Percentiles rank a stretch among this genome's conserved stretches.
These are phyloP conservation scores for Thielaviopsis populi DNA, from an alignment of 2,329 filamentous ascomycete genomes.

Conservation along the genomic window DNA sequence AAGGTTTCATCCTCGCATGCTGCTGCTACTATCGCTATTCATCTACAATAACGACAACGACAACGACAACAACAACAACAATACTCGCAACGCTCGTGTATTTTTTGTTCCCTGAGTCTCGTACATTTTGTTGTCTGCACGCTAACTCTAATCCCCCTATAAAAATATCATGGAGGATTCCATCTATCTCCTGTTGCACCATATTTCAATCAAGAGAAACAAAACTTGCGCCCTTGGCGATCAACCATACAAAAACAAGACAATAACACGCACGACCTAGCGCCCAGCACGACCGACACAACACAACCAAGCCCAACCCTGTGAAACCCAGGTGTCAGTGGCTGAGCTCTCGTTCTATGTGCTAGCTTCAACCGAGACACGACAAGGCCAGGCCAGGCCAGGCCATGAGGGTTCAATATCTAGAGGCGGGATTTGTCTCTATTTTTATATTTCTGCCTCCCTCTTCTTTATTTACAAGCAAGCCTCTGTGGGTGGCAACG, in stretches of 20 bases:
- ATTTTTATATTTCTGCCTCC: neutral
- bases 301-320: neutral
- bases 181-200: neutral
- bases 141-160: neutral
- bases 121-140: neutral
- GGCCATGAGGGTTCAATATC: neutral
- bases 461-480: neutral
- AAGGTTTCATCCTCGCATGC: no score
- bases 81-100: neutral
- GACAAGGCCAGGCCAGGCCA: neutral
- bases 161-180: neutral
- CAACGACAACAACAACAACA: no score
- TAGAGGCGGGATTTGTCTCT: neutral
- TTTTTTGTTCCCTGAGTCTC: neutral
- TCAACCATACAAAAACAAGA: neutral
- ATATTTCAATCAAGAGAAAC: neutral
- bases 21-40: no score
- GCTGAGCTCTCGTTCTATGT: neutral
- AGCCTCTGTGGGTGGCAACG: neutral
- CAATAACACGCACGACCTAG: no score
- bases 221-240: neutral
- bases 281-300: neutral
- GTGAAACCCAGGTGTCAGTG: neutral
- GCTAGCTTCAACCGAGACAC: conserved; percentile 2
- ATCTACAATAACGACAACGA: neutral